phyloP scores from a whole-genome alignment of 768 basidiomycete genomes.

The Suillus placidus region DNA sequence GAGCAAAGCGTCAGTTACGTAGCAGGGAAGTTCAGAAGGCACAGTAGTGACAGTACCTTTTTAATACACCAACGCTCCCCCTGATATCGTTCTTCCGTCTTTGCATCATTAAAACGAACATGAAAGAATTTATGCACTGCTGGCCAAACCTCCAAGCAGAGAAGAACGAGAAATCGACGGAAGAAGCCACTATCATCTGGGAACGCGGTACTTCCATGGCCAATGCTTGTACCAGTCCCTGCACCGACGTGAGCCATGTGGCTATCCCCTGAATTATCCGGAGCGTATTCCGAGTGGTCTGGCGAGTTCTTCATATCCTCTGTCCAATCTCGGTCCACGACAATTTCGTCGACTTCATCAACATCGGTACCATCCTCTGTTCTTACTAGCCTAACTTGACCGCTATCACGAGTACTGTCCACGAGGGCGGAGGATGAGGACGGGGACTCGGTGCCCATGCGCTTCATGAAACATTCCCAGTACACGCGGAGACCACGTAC shows the following conservation, averaged over 20 bases:
- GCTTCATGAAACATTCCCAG: slow-evolving; percentile 56
- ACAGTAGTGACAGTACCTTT: slow-evolving; percentile 41
- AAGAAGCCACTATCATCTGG: slow-evolving; percentile 40
- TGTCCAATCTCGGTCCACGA: slow-evolving; percentile 74
- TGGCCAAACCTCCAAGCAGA: slow-evolving; percentile 65
- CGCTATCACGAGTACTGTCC: slow-evolving; percentile 49
- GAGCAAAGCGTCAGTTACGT: slow-evolving; percentile 1
- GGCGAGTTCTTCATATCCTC: slow-evolving; percentile 59
- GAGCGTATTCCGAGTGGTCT: slow-evolving; percentile 51
- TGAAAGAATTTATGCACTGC: slow-evolving; percentile 58
- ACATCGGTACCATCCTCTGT: slow-evolving; percentile 36
- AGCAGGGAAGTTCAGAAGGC: neutral
- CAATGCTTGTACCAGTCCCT: slow-evolving; percentile 39
- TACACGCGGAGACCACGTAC: slow-evolving; percentile 42
- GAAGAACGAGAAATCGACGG: slow-evolving; percentile 39
- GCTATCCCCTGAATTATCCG: slow-evolving; percentile 54
- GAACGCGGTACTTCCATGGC: slow-evolving; percentile 36
- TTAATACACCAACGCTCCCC: slow-evolving; percentile 76
- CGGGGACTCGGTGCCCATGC: slow-evolving; percentile 58
- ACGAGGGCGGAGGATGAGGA: slow-evolving; percentile 56
- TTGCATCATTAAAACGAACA: slow-evolving; percentile 61
- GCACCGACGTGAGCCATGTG: slow-evolving; percentile 30
- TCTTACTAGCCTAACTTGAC: slow-evolving; percentile 30
- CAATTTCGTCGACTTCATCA: slow-evolving; percentile 65
- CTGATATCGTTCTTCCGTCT: slow-evolving; percentile 51